Evolutionary conservation across 352 stramenopile genomes (phyloP), one percentile per base, ranked within the genome.

Genomic region (Lagenidium sp.): DNA sequence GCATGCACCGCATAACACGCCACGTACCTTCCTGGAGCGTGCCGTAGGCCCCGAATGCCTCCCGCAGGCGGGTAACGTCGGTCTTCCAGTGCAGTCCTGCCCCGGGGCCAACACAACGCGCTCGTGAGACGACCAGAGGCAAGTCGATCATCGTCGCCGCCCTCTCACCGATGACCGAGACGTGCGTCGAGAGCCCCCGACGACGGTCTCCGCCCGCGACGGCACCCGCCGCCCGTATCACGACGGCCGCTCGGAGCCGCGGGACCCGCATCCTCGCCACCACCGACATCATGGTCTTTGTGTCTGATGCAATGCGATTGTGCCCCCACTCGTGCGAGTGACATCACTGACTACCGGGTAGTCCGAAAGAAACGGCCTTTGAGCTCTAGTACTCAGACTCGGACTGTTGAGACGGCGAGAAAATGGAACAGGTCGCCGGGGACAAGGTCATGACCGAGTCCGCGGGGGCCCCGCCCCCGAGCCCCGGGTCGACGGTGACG

Each of bases 11-110:
- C 10, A 21, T 11, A 31, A 2, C 1, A 10, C 26, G 1, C 1
- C 21, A 5, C 28, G 37, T 18, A 79, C 66, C 59, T 49, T 76
- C 50, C 36, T 89, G 61, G 6, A 89, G 56, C 20, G 52, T 71
- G 21, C 77, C 77, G 35, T 66, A 86, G 4, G 18, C 32, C 1
- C 45, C 41, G 48, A 89, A 89, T 19, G 66, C 67, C 41, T 84
- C 35, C 5, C 63, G 71, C 44, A 90, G 47, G 21, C 69, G 70
- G 45, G 63, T 76, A 53, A 87, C 68, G 44, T 90, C 77, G 36
- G 77, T 90, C 67, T 85, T 89, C 76, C 68, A 85, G 59, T 89
- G 76, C 43, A 89, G 55, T 46, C 76, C 76, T 89, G 41, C 18
- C 12, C 11, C n/a, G n/a, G n/a, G n/a, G n/a, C n/a, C n/a, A n/a